Base-by-base conservation (phyloP, 148 eudicot genomes). In the Bassia scoparia region DNA sequence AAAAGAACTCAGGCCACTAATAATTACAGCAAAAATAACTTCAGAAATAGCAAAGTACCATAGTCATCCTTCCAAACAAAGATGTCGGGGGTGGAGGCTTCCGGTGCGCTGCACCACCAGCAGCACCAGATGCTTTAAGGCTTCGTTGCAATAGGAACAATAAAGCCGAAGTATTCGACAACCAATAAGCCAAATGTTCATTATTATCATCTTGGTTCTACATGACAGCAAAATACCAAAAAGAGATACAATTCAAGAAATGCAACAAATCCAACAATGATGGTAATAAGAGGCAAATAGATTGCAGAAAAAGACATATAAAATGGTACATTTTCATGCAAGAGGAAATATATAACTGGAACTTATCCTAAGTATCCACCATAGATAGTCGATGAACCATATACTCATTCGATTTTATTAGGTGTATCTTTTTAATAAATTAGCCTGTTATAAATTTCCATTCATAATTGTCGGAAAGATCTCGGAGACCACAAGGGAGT, bases 11-110 rank as follows among this genome's bases (percentile, higher is more conserved):
- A 33, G 23, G 21, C 60, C n/a, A 43, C 18, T 27, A 67, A 15
- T 17, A 31, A 26, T 20, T 18, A 26, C 5, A 74, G 11, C 37
- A 61, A 21, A 34, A 9, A 54, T 4, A 60, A 43, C 29, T n/a
- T 7, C 15, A 5, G 37, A 24, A 67, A 23, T 67, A 65, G 66
- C 54, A 18, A 15, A 68, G 56, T 89, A 95, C 99, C 99, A 95
- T 95, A 24, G 99, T 83, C 96, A 95, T 92, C 78, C 99, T 91
- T 70, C 96, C 97, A 79, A 95, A 95, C 43, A 95, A 88, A 35
- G 99, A 91, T 23, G 99, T 95, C 2, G 99, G 94, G 43, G 86
- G 56, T 23, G 89, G 93, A 67, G 92, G 97, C 81, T 91, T 94
- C 26, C 91, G 90, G 29, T 68, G 82, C 63, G 96, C 72, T 55